phyloP scores from a whole-genome alignment of 2,329 filamentous ascomycete species.

The Aspergillus eucalypticola region DNA sequence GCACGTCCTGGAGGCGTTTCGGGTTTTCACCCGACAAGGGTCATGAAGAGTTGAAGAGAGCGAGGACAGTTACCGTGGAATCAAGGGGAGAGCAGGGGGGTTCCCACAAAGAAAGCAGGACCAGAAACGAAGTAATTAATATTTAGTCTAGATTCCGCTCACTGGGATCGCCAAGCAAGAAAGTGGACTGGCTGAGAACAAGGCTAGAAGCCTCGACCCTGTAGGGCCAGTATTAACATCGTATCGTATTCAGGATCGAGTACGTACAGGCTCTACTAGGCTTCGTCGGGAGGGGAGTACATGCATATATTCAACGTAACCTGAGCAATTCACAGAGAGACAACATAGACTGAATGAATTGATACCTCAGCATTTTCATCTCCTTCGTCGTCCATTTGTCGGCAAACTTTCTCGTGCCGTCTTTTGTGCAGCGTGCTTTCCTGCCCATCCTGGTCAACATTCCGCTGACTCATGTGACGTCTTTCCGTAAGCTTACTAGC shows the following conservation, averaged over 20 bases:
- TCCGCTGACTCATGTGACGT: not conserved
- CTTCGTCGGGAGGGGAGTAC: no score
- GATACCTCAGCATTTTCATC: no score
- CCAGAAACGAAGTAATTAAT: no score
- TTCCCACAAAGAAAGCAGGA: not conserved
- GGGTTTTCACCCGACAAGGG: not conserved
- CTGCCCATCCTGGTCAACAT: not conserved
- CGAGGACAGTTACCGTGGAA: not conserved
- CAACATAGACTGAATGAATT: no score
- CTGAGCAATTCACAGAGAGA: no score
- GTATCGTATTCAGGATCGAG: no score
- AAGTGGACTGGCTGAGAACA: not conserved
- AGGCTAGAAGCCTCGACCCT: not conserved
- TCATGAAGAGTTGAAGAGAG: not conserved
- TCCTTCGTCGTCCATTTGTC: no score
- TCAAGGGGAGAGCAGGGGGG: not conserved
- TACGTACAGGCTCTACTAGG: no score
- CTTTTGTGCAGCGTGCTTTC: not conserved
- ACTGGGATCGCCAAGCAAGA: not conserved
- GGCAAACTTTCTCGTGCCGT: no score
- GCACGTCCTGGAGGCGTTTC: not conserved
- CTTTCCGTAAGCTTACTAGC: not conserved
- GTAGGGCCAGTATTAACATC: not conserved
- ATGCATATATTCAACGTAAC: no score
- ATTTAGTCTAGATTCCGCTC: no score